Conservation (phyloP, 768 basidiomycete species). For the Termitomyces sp. region DNA sequence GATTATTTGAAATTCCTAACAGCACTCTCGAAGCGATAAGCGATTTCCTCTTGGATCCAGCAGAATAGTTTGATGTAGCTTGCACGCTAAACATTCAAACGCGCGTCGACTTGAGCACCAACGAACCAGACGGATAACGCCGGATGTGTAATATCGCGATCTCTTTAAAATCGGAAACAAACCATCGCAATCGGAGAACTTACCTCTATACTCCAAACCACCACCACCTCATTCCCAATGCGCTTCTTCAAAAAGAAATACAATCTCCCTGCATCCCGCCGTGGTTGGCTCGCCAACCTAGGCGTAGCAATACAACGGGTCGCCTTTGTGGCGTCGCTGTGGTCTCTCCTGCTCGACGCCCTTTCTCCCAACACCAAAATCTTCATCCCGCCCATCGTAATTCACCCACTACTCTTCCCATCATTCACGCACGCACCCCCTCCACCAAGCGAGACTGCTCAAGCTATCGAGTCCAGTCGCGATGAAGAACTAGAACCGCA, state of each 20-base stretch:
- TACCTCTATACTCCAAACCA: not conserved
- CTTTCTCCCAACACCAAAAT: not conserved
- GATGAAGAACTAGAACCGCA: not conserved
- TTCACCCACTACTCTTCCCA: not conserved
- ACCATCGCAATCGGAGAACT: not conserved
- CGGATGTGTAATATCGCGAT: too few relatives aligned
- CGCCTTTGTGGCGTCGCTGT: constrained; percentile 1
- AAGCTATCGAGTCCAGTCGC: not conserved
- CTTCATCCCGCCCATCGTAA: not conserved
- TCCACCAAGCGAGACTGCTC: not conserved
- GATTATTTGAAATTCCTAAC: too few relatives aligned
- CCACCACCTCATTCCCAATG: not conserved
- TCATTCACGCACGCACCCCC: not conserved
- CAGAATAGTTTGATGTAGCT: too few relatives aligned
- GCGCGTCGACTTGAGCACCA: too few relatives aligned
- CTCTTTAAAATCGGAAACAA: not conserved
- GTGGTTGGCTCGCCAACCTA: not conserved
- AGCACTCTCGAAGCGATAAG: too few relatives aligned
- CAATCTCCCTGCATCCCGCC: not conserved
- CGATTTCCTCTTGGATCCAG: too few relatives aligned
- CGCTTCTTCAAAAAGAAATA: not conserved
- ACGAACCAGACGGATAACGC: too few relatives aligned
- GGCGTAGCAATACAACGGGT: not conserved
- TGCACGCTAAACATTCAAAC: not conserved
- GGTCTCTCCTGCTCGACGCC: not conserved